Base-by-base conservation (phyloP, 2,329 filamentous ascomycete genomes). In the Sarocladiaceae sp. region DNA sequence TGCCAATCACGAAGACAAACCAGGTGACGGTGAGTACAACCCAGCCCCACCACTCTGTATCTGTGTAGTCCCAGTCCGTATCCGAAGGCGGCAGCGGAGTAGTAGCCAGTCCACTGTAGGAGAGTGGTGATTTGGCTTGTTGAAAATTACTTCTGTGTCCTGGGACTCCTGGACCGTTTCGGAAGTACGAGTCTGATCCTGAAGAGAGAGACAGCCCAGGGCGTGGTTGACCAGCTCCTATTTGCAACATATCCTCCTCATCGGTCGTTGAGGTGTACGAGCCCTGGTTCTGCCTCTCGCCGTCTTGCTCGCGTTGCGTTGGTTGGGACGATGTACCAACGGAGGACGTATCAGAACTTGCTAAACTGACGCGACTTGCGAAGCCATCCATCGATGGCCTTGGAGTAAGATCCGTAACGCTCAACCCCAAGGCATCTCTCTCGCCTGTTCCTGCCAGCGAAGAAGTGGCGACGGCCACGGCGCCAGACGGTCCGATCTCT, bases 11-110 rank as follows among this genome's bases (percentile, higher is more conserved):
- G 66, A 99, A 97, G 23, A 97, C 91, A 40, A 95, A 73, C 94
- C 95, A 99, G 0, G 95, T 99, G 44, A 90, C 86, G 36, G 88
- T 73, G 28, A 99, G 75, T 46, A 99, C 87, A 7, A 96, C 86
- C 90, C 93, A 99, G 1, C 94, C 94, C 93, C 94, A 99, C 85
- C 90, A 96, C 62, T 94, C 92, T 1, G 94, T 99, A 72, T 97
- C 92, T 37, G 86, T 83, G 64, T 97, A 97, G 70, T 96, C 90
- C 86, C 90, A 94, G 54, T 86, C 84, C 11, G 71, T 67, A 54
- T 75, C 85, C 60, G 70, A 66, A 13, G 68, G 62, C 10, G 73
- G 69, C 7, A 79, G 61, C 15, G 78, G 71, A 40, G 74, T 75
- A 3, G 74, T 71, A 2, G 79, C 70, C 3, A 82, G 65, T 1